Evolutionary conservation across 495 filamentous ascomycete genomes (phyloP).

Genomic region (Mytilinidion resinicola): DNA sequence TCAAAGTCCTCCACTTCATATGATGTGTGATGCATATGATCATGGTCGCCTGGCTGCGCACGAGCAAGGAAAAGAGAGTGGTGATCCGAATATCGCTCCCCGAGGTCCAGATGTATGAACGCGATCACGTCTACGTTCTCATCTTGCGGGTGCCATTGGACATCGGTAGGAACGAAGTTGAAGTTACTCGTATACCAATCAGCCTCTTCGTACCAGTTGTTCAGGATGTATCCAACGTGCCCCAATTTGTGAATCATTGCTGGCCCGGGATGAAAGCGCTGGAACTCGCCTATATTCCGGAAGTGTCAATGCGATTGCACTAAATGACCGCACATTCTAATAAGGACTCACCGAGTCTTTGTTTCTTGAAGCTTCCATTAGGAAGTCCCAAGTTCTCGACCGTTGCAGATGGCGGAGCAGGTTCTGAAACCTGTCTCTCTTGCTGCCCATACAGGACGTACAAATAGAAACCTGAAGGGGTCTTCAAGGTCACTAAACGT

Average conservation of each 20-base stretch:
- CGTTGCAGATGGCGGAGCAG: no score
- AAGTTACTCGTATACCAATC: conserved; percentile 60
- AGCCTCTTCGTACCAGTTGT: conserved; percentile 49
- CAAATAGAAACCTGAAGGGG: no score
- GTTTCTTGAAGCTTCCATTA: no score
- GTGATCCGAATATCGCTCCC: conserved; percentile 56
- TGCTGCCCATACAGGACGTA: no score
- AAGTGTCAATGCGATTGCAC: no score
- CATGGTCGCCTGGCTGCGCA: conserved; percentile 41
- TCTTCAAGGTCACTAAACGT: no score
- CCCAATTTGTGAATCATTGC: conserved; percentile 66
- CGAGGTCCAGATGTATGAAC: conserved; percentile 60
- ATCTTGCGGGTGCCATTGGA: conserved; percentile 38
- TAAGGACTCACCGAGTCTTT: no score
- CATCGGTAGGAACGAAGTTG: conserved; percentile 53
- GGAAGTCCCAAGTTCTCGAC: no score
- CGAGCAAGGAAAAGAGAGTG: conserved; percentile 57
- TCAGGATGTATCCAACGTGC: conserved; percentile 59
- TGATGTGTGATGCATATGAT: conserved; percentile 62
- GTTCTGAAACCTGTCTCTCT: no score
- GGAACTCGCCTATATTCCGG: conserved; percentile 3
- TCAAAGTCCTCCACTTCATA: conserved; percentile 73
- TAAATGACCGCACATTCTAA: no score
- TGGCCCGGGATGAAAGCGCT: conserved; percentile 46
- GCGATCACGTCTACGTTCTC: conserved; percentile 42